Base-by-base conservation (phyloP, 108 stramenopile species). In the Parietichytrium sp. region DNA sequence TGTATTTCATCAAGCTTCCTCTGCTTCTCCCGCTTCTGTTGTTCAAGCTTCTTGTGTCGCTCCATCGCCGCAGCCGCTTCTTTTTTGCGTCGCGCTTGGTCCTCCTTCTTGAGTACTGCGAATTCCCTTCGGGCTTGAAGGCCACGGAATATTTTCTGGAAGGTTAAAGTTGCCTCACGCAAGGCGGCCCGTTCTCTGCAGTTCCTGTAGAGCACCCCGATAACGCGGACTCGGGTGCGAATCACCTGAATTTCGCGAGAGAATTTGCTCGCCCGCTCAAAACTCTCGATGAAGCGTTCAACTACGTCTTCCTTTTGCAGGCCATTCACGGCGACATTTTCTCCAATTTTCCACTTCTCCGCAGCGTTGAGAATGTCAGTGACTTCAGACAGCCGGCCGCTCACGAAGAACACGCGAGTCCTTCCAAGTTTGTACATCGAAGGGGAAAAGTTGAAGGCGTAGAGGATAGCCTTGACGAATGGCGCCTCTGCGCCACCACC, bases 381-480 rank as follows among this genome's bases (percentile, higher is more conserved):
- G n/a, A 85, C 20, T 29, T 45, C 72, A 13, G 83, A 53, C 49
- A 86, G 80, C 80, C 84, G 83, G 20, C 86, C 86, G 33, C 84
- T 45, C 29, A 31, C 25, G 52, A 86, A 84, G 78, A 86, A 86
- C 3, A 81, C 84, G 38, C 72, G 72, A 30, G 86, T 86, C 15
- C 15, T 31, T 15, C 86, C 86, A 16, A 86, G 79, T 20, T 50
- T 51, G 54, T 84, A 86, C 23, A 53, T 54, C 8, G 84, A 51
- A 13, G 55, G 18, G 4, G 1, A 25, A 18, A 87, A 82, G 49
- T 80, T 82, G 54, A 83, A 86, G 18, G 86, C 86, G 80, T 52
- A 85, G 18, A 87, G 81, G 18, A 87, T 47, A 1, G 83, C 52
- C 10, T 83, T 38, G 23, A 87, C 85, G 80, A 87, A 87, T 7